A percentile compares a stretch with the other conserved stretches of the same genome.
Conservation (phyloP, 2,329 filamentous ascomycete genomes). For the Endoconidiophora polonica region DNA sequence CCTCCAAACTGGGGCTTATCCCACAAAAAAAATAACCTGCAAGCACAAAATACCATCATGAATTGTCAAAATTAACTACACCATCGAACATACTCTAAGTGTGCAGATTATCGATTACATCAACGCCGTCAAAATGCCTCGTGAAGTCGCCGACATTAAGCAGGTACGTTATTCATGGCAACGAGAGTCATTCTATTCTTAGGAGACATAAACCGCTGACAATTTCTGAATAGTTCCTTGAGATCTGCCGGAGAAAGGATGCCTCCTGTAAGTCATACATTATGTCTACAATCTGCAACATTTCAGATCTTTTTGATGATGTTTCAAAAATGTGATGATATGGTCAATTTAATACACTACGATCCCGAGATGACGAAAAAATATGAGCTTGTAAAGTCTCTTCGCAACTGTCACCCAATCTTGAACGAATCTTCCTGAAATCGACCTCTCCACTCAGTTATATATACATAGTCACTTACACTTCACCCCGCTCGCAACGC, state of each 20-base stretch:
- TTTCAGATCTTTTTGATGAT: too few species aligned
- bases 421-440: neutral
- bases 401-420: too few species aligned
- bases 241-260: constrained; percentile 99
- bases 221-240: constrained; percentile 62
- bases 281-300: neutral
- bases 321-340: neutral
- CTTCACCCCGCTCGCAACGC: neutral
- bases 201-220: constrained; percentile 4
- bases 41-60: constrained; percentile 12
- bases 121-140: constrained; percentile 62
- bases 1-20: constrained; percentile 11
- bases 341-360: neutral
- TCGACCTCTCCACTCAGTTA: too few species aligned
- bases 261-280: constrained; percentile 66
- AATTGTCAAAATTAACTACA: constrained; percentile 13
- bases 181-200: neutral
- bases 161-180: constrained; percentile 31
- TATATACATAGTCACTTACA: too few species aligned
- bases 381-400: neutral
- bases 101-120: constrained; percentile 14
- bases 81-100: constrained; percentile 13
- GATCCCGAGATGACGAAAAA: neutral
- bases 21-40: constrained; percentile 12
- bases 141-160: constrained; percentile 97